Percentiles rank a stretch among this genome's conserved stretches.
These are phyloP conservation scores for Trichomonas vaginalis DNA, from an alignment of 208 protist species.

Conservation along the genomic window DNA sequence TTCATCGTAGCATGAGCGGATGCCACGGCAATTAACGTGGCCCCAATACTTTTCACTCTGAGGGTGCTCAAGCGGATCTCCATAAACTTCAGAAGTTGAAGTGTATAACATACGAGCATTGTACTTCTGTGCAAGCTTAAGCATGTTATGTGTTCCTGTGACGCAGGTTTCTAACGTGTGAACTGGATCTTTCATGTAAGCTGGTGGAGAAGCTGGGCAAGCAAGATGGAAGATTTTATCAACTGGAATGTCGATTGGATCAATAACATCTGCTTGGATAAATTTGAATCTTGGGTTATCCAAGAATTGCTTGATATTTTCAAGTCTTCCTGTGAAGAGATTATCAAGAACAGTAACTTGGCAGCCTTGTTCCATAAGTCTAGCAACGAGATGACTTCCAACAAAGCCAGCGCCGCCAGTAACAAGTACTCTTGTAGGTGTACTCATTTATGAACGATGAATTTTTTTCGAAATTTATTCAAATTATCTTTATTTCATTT, in stretches of 20 bases:
- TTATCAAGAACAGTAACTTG: conserved; percentile 59
- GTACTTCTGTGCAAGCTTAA: conserved; percentile 57
- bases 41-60: conserved; percentile 63
- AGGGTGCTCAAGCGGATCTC: conserved; percentile 59
- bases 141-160: conserved; percentile 67
- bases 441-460: too few relatives aligned
- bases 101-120: conserved; percentile 51
- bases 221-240: conserved; percentile 75
- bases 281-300: conserved; percentile 59
- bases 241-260: conserved; percentile 37
- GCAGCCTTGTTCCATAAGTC: conserved; percentile 45
- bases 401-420: conserved; percentile 81
- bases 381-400: conserved; percentile 66
- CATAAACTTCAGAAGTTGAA: conserved; percentile 77
- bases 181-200: conserved; percentile 68
- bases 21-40: conserved; percentile 54
- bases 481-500: too few relatives aligned
- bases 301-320: conserved; percentile 51
- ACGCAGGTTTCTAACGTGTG: conserved; percentile 70
- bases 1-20: conserved; percentile 74
- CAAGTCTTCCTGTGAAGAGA: conserved; percentile 55
- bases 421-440: conserved; percentile 18
- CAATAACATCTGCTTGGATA: conserved; percentile 54
- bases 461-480: too few relatives aligned
- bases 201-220: conserved; percentile 64